These are phyloP conservation scores for Tetrahymena malaccensis DNA, from an alignment of 73 alveolate genomes.

Conservation along the genomic window DNA sequence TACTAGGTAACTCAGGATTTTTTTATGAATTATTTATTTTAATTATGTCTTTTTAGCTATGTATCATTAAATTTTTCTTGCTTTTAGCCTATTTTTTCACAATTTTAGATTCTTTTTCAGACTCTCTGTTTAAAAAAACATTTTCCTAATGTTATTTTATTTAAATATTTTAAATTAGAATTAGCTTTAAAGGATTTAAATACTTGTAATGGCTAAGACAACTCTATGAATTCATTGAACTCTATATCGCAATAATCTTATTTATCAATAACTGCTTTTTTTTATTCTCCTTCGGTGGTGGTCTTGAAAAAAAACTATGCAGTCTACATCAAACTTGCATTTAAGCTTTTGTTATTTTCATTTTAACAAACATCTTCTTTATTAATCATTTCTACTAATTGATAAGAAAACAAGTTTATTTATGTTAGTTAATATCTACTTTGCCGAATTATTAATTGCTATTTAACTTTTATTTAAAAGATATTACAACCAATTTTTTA, in stretches of 20 bases:
- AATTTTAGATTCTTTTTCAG: neutral
- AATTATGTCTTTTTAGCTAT: neutral
- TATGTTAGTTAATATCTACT: neutral
- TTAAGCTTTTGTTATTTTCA: neutral
- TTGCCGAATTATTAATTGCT: neutral
- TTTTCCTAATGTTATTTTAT: neutral
- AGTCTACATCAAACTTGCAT: neutral
- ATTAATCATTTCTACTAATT: neutral
- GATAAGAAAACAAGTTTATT: neutral
- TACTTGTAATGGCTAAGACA: neutral
- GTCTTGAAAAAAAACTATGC: neutral
- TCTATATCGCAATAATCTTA: neutral
- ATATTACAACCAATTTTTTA: neutral
- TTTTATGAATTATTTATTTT: neutral
- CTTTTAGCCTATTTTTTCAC: no score
- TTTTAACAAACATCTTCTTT: neutral
- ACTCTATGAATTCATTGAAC: neutral
- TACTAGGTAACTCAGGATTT: neutral
- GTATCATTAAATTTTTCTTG: no score
- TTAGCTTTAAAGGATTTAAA: neutral
- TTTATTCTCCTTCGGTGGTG: neutral
- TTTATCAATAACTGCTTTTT: neutral
- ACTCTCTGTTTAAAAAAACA: neutral
- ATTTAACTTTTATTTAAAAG: neutral
- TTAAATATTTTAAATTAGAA: no score